phyloP scores from a whole-genome alignment of 164 flowering plant species.

The Vitis vinifera region ASM3070453v1 NC_081815.1:1438001-1438500 shows the following conservation, averaged over 20 bases:
- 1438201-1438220: conserved; percentile 63
- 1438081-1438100: too few relatives aligned
- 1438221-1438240: conserved; percentile 59
- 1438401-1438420: not conserved
- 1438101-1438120: not conserved
- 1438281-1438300: conserved; percentile 57
- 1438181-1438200: conserved; percentile 56
- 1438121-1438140: not conserved
- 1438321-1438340: conserved; percentile 61
- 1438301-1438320: conserved; percentile 56
- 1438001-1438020: conserved; percentile 1
- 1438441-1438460: too few relatives aligned
- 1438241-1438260: conserved; percentile 47
- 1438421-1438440: too few relatives aligned
- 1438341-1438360: conserved; percentile 5
- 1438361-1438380: not conserved
- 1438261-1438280: conserved; percentile 45
- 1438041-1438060: too few relatives aligned
- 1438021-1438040: not conserved
- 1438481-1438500: too few relatives aligned
- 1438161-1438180: conserved; percentile 68
- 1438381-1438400: not conserved
- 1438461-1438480: too few relatives aligned
- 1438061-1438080: too few relatives aligned
- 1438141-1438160: conserved; percentile 58